Evolutionary conservation across 2,329 filamentous ascomycete species (phyloP), one percentile per base, ranked within the genome.

Genomic region (Beauveria pseudobassiana): DNA sequence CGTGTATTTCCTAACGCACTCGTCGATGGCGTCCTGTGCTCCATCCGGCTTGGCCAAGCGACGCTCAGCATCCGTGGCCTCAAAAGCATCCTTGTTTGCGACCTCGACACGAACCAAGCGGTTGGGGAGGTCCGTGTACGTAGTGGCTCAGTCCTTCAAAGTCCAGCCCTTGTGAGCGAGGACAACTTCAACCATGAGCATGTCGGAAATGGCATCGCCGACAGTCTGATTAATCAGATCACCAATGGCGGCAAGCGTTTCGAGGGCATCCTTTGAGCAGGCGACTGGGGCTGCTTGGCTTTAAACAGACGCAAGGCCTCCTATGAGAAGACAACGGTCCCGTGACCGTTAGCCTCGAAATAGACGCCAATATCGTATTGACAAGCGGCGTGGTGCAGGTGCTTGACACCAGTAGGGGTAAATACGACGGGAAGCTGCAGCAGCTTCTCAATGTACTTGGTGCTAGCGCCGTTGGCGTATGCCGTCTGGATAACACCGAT

Each of bases 221-320:
- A 98, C 93, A 1, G 95, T 95, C 79, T 99, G 95, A 81, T 99
- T 99, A 80, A 99, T 96, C 65, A 99, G 83, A 68, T 97, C 90
- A 56, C 88, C 88, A 59, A 96, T 83, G 12, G 91, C 93, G 59
- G 85, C 82, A 1, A 99, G 87, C 9, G 88, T 92, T 61, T 96
- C 90, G 16, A 98, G 84, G 2, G 93, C 91, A 68, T 91, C 89
- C 72, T 93, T 75, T 98, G 93, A 7, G 91, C 93, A 0, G 95
- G 93, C 0, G 91, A 96, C 74, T 96, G 88, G 6, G 95, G 93
- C 71, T 91, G 84, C 64, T 89, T 88, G 69, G 85, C 88, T 67
- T 82, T 83, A 77, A 99, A 96, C 54, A 85, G 82, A 68, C 88
- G 87, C 52, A 93, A 79, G 4, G 93, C 93, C 63, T 90, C 87